phyloP scores from a whole-genome alignment of 2,329 filamentous ascomycete genomes.

The Zymoseptoria passerinii region DNA sequence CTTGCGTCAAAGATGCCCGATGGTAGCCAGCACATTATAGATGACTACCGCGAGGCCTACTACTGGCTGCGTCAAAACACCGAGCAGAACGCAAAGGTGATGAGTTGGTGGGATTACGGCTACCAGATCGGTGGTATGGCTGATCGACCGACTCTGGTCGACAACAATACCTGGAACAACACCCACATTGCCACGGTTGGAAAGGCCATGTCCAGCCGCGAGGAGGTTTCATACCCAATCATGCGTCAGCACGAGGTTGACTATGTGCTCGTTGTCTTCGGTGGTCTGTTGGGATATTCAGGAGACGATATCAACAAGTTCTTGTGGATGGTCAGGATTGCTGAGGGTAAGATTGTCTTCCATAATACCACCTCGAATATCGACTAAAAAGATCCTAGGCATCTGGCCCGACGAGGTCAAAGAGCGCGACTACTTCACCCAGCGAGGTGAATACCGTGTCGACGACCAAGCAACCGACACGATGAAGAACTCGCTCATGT shows the following conservation, averaged over 20 bases:
- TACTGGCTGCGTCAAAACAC: conserved; percentile 99
- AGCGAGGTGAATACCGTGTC: conserved; percentile 87
- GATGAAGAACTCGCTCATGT: conserved; percentile 99
- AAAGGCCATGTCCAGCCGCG: conserved; percentile 95
- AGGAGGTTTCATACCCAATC: conserved; percentile 97
- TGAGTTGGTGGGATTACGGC: conserved; percentile 99
- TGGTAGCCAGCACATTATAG: conserved; percentile 95
- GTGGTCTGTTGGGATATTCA: conserved; percentile 90
- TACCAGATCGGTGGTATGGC: conserved; percentile 99
- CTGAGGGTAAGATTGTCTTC: conserved; percentile 56
- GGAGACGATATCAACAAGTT: conserved; percentile 99
- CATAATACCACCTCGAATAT: not conserved
- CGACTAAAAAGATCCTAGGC: conserved; percentile 19
- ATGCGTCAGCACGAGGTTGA: conserved; percentile 98
- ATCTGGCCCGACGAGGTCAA: conserved; percentile 99
- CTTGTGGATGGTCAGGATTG: conserved; percentile 99
- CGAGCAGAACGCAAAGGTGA: conserved; percentile 87
- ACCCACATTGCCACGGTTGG: conserved; percentile 98
- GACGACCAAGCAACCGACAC: conserved; percentile 88
- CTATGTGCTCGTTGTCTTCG: conserved; percentile 96
- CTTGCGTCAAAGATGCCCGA: conserved; percentile 86
- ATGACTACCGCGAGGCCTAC: conserved; percentile 98
- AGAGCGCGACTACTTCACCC: conserved; percentile 92
- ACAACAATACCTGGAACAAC: conserved; percentile 99
- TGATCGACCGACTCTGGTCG: conserved; percentile 88